Percentiles rank a stretch among this genome's conserved stretches.
phyloP scores from a whole-genome alignment of 2,329 filamentous ascomycete genomes.

The Stagonosporopsis vannaccii region DNA sequence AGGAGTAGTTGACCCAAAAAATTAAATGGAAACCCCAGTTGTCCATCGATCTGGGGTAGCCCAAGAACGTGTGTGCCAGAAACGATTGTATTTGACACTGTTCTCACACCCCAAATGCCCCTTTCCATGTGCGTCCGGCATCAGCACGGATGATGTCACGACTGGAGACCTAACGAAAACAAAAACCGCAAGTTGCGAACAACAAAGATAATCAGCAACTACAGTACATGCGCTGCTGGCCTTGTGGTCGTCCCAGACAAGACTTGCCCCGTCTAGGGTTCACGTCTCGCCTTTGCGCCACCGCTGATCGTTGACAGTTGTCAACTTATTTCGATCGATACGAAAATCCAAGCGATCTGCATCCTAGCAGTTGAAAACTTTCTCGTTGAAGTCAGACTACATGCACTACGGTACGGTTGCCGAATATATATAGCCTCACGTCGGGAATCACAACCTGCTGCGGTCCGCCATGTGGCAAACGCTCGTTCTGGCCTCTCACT shows the following conservation, averaged over 20 bases:
- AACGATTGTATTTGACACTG: not conserved
- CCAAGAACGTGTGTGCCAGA: not conserved
- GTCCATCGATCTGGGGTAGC: constrained; percentile 12
- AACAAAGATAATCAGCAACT: not conserved
- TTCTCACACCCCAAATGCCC: not conserved
- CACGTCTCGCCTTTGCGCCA: constrained; percentile 9
- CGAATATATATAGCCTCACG: not conserved
- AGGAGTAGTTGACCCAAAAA: constrained; percentile 14
- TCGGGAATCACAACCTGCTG: not conserved
- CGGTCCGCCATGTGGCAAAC: not conserved
- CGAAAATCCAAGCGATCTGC: not conserved
- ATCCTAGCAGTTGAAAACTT: not conserved
- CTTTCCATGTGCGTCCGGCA: not conserved
- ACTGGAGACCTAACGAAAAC: no score
- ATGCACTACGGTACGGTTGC: constrained; percentile 12
- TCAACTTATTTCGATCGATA: constrained; percentile 16
- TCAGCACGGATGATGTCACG: not conserved
- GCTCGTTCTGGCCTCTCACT: not conserved
- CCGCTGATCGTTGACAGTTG: constrained; percentile 12
- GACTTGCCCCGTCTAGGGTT: not conserved
- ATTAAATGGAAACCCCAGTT: constrained; percentile 11
- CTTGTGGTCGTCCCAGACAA: not conserved
- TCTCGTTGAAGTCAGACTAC: not conserved
- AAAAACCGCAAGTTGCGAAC: not conserved
- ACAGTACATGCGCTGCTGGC: not conserved